Evolutionary conservation across 148 eudicot species (phyloP), one percentile per base, ranked within the genome.

Genomic region (Fagopyrum homotropicum): DNA sequence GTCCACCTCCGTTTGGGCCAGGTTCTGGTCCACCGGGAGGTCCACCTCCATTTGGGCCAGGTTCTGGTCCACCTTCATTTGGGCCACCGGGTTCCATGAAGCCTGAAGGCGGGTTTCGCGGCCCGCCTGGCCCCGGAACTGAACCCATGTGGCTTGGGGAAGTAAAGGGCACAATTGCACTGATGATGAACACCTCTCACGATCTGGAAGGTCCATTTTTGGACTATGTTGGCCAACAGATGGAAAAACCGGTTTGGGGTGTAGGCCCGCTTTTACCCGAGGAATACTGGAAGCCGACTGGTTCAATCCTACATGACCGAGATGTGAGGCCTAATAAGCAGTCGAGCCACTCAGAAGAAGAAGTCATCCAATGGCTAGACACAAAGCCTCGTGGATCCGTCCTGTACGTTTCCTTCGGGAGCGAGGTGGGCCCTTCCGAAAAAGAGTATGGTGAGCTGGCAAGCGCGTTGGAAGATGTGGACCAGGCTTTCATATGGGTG

Each of bases 231-330:
- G 81, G 80, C 8, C 77, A 71, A 14, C 76, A 83, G 48, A 73
- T 79, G 0, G 80, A 79, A 46, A 81, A 77, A 15, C 88, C 91
- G 19, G 88, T 88, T 4, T 85, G 81, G 78, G 94, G 94, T 0
- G 87, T 90, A 6, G 94, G 94, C 26, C 94, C 94, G 5, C 51
- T 88, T 10, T 51, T 90, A 45, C 91, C 91, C 6, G 86, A 86
- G 29, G 72, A 80, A 30, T 90, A 81, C 14, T 90, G 89, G 89
- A 86, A 86, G 9, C 82, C 85, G 0, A 44, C 81, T 45, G 82
- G 83, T 44, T 90, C 88, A 9, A 12, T 85, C 7, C 74, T 90
- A 15, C 88, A 77, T 22, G 94, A 89, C 75, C 76, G 78, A 5
- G 84, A 86, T 0, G 73, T 85, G 26, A 75, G 94, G 69, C 82